Conservation (phyloP, 2,329 filamentous ascomycete genomes). For the Dactylellina drechsleri region DNA sequence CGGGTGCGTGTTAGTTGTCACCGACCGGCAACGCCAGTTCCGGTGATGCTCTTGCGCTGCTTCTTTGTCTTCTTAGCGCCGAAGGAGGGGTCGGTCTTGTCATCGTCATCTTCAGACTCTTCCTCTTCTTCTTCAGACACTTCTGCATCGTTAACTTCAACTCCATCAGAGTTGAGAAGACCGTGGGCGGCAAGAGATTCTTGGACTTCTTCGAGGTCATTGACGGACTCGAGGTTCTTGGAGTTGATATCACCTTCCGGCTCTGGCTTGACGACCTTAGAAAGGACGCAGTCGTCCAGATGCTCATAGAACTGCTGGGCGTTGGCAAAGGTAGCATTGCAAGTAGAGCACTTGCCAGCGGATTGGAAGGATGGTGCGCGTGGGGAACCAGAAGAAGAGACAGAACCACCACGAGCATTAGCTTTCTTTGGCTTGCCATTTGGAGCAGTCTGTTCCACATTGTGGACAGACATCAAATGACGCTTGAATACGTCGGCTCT, state of each 20-base stretch:
- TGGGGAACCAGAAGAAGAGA: conserved; percentile 55
- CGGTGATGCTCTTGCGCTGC: conserved; percentile 50
- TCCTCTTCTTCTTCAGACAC: conserved; percentile 66
- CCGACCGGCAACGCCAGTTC: conserved; percentile 54
- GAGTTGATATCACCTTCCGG: conserved; percentile 74
- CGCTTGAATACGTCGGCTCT: conserved; percentile 95
- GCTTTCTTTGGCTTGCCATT: conserved; percentile 83
- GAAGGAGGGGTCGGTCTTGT: conserved; percentile 66
- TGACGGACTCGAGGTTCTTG: conserved; percentile 73
- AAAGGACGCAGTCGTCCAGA: conserved; percentile 78
- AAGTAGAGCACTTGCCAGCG: conserved; percentile 86
- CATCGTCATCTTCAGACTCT: conserved; percentile 71
- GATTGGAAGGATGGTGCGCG: conserved; percentile 59
- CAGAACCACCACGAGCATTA: conserved; percentile 56
- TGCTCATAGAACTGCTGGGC: conserved; percentile 98
- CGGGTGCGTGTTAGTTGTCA: conserved; percentile 55
- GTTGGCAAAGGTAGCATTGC: conserved; percentile 81
- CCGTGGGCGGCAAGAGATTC: conserved; percentile 56
- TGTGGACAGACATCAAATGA: conserved; percentile 88
- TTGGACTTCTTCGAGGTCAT: conserved; percentile 66
- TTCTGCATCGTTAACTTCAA: conserved; percentile 54
- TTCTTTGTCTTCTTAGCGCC: conserved; percentile 50
- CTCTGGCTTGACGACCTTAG: conserved; percentile 77
- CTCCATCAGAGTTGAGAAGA: conserved; percentile 56
- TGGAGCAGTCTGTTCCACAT: conserved; percentile 89